Evolutionary conservation across 139 green algal genomes (phyloP).

Genomic region (Yamagishiella unicocca): DNA sequence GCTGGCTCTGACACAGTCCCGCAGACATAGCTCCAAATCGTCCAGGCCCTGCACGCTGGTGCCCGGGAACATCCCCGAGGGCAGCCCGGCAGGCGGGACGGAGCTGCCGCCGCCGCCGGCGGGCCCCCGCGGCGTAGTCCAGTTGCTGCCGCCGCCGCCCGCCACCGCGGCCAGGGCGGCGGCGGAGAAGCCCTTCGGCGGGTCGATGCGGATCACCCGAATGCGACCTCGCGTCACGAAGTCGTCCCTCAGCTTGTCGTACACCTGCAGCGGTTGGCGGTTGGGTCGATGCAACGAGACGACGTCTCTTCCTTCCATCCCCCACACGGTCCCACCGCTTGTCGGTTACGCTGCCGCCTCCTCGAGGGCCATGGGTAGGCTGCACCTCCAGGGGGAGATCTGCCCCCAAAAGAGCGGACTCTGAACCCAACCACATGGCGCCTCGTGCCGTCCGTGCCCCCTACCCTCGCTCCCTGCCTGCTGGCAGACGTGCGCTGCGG

Average conservation of each 20-base stretch:
- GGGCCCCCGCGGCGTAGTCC: neutral
- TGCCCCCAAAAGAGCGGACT: too few relatives aligned
- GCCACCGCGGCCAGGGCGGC: neutral
- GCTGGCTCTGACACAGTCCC: conserved; percentile 69
- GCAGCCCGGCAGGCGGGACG: neutral
- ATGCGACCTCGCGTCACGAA: conserved; percentile 59
- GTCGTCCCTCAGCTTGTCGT: conserved; percentile 79
- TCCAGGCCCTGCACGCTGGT: conserved; percentile 62
- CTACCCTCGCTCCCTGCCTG: too few relatives aligned
- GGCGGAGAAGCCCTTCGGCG: conserved; percentile 37
- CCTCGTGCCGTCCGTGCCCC: too few relatives aligned
- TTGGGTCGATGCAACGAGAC: too few relatives aligned
- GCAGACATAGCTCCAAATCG: conserved; percentile 74
- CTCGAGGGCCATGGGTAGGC: too few relatives aligned
- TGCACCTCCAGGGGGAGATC: too few relatives aligned
- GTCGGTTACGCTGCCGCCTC: too few relatives aligned
- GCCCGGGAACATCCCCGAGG: neutral
- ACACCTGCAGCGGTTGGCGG: conserved; percentile 59
- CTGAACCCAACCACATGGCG: too few relatives aligned
- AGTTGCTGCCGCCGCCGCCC: neutral
- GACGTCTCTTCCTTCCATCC: too few relatives aligned
- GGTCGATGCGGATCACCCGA: conserved; percentile 35
- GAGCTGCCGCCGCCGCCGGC: neutral
- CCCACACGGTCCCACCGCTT: too few relatives aligned
- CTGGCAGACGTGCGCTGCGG: too few relatives aligned